Base-by-base conservation (phyloP, 2,329 filamentous ascomycete genomes). In the Curvularia eragrostidis region DNA sequence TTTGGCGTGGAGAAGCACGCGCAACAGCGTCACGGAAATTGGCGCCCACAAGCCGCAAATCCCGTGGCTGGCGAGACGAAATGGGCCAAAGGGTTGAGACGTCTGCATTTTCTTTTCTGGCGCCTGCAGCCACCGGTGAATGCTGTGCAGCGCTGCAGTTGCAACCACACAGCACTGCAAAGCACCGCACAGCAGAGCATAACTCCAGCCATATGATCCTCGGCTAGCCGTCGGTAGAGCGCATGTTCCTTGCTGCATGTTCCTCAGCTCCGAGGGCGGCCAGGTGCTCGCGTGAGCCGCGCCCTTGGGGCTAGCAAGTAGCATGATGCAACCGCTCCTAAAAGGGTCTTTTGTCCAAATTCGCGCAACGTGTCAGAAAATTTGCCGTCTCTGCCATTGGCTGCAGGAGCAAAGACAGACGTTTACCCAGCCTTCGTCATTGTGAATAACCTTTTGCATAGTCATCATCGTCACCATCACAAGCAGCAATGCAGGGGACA, bases 1-100 rank as follows among this genome's bases (percentile, higher is more conserved):
- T 64, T 69, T 69, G 67, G 69, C 70, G 70, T 73, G 71, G 64
- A 66, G 48, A 50, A 44, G 60, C 23, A 59, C 55, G 61, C 56
- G 54, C 41, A 56, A 66, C 26, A 63, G 59, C 63, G 50, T 54
- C 58, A 49, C 52, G 34, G 48, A 48, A 48, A 42, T n/a, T 32
- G 18, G 19, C 48, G 41, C 47, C 41, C 43, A 10, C 18, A 21
- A 13, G 21, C 30, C 28, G 42, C 32, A n/a, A 43, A 54, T 61
- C 62, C 54, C 62, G 41, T 62, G 46, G 55, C 54, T 65, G 62
- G 68, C 65, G 50, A 52, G 58, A 66, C 54, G 5, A 9, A 15
- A 64, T 65, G 58, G 57, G 57, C 59, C 64, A 61, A 61, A 18
- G 18, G 24, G 19, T 9, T 26, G 18, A n/a, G 7, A n/a, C 8